These are phyloP conservation scores for Aspergillus sp. DNA, from an alignment of 2,329 filamentous ascomycete genomes.

Conservation along the genomic window DNA sequence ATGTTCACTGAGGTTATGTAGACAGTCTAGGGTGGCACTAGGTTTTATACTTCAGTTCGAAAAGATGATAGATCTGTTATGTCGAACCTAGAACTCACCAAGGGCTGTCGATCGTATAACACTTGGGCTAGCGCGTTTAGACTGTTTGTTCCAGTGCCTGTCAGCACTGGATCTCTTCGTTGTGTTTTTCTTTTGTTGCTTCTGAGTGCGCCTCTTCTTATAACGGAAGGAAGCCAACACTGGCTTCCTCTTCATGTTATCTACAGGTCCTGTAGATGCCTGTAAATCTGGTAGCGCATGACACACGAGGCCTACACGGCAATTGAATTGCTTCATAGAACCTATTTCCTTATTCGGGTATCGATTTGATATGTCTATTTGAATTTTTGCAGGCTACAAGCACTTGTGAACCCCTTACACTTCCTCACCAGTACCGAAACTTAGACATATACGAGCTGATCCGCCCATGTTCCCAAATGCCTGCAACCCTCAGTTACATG, in stretches of 20 bases:
- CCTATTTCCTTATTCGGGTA: background rate
- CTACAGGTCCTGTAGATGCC: background rate
- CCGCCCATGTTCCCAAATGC: slow-evolving; percentile 45
- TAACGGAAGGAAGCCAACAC: background rate
- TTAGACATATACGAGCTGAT: slow-evolving; percentile 27
- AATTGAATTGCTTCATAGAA: background rate
- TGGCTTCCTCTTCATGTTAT: background rate
- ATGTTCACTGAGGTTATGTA: slow-evolving; percentile 33
- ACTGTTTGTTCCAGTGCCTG: slow-evolving; percentile 20
- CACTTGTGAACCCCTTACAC: background rate
- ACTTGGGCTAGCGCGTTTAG: slow-evolving; percentile 21
- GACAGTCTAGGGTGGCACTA: slow-evolving; percentile 28
- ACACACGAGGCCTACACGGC: background rate
- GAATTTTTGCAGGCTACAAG: background rate
- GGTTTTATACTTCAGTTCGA: slow-evolving; percentile 27
- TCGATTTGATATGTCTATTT: background rate
- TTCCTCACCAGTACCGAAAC: background rate
- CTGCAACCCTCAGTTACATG: slow-evolving; percentile 42
- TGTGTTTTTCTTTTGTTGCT: background rate
- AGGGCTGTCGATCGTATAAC: slow-evolving; percentile 19
- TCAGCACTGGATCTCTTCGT: slow-evolving; percentile 17
- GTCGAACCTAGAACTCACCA: slow-evolving; percentile 15
- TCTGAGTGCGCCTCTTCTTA: background rate
- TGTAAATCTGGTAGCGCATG: background rate
- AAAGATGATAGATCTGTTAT: slow-evolving; percentile 28